Base-by-base conservation (phyloP, 2,329 filamentous ascomycete species). In the Exophiala alcalophila region DNA sequence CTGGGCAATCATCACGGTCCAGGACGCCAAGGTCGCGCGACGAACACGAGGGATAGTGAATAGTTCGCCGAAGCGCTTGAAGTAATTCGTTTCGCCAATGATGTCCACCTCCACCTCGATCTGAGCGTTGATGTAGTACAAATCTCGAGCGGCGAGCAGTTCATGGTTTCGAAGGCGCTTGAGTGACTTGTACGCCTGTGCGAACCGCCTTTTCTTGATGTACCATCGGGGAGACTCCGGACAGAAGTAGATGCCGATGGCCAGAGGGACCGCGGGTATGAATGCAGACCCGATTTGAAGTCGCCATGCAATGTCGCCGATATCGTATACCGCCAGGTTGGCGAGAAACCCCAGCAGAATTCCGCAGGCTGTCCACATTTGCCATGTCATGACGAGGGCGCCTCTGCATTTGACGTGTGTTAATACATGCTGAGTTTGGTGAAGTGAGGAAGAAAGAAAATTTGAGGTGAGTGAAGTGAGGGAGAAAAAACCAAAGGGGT, bases 241-340 rank as follows among this genome's bases (percentile, higher is more conserved):
- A 15, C 66, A 65, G 34, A 67, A 72, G 50, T 67, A 84, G 15
- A 83, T 67, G 28, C 72, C 68, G 4, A 76, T 11, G 7, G 80
- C 58, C 4, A 85, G 65, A 4, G 80, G 79, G 1, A 85, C 61
- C 0, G 80, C 78, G 1, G 81, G 81, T 19, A 83, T 75, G 35
- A 83, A 79, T 2, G 82, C 79, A 2, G 79, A 81, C 8, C 72
- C 79, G 3, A 84, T 62, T 56, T 81, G 79, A 16, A 83, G 63
- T 24, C 81, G 68, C 81, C 81, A 85, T 4, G 76, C 67, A 24
- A 80, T 74, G 3, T 57, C 57, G 12, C 77, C 76, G 0, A 67
- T 77, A 39, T 74, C 64, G 58, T 76, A 81, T 57, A 84, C 81
- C 5, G 75, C 77, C 19, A 83, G 65, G 55, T 81, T 78, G 32